Evolutionary conservation across 2,329 filamentous ascomycete genomes (phyloP).

Genomic region (Zasmidium angulare): DNA sequence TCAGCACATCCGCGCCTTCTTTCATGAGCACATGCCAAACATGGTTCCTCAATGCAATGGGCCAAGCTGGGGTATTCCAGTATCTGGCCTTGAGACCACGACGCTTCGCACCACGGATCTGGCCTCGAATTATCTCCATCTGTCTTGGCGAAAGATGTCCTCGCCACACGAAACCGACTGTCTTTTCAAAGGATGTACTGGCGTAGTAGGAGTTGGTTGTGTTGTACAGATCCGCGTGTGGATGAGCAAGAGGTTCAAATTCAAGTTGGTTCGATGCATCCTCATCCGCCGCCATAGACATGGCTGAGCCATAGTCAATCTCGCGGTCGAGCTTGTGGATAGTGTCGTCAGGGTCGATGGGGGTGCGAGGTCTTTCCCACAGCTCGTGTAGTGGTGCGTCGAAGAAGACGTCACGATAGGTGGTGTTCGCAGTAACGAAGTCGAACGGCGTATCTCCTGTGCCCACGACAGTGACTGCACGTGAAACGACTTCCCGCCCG

Average conservation of each 20-base stretch:
- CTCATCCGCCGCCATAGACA: not conserved
- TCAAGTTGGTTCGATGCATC: not conserved
- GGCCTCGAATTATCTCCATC: constrained; percentile 47
- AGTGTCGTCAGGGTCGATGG: not conserved
- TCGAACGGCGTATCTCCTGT: constrained; percentile 65
- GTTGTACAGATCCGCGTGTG: not conserved
- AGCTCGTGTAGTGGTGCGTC: constrained; percentile 60
- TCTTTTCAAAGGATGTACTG: constrained; percentile 55
- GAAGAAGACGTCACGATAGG: constrained; percentile 55
- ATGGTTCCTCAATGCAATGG: constrained; percentile 52
- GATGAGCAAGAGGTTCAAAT: too few species aligned
- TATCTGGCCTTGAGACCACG: constrained; percentile 57
- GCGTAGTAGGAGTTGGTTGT: constrained; percentile 64
- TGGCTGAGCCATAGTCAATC: not conserved
- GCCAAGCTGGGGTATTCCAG: constrained; percentile 57
- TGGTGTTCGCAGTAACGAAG: constrained; percentile 51
- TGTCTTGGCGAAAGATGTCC: constrained; percentile 49
- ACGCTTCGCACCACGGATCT: constrained; percentile 52
- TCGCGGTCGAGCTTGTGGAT: not conserved
- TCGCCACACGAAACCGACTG: constrained; percentile 49
- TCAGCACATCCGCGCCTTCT: constrained; percentile 57
- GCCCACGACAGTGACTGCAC: constrained; percentile 66
- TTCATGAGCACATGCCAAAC: constrained; percentile 55
- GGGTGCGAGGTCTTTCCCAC: constrained; percentile 29
- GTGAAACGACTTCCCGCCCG: constrained; percentile 50